These are phyloP conservation scores for Periglandula ipomoeae DNA, from an alignment of 2,329 filamentous ascomycete genomes.

Conservation along the genomic window DNA sequence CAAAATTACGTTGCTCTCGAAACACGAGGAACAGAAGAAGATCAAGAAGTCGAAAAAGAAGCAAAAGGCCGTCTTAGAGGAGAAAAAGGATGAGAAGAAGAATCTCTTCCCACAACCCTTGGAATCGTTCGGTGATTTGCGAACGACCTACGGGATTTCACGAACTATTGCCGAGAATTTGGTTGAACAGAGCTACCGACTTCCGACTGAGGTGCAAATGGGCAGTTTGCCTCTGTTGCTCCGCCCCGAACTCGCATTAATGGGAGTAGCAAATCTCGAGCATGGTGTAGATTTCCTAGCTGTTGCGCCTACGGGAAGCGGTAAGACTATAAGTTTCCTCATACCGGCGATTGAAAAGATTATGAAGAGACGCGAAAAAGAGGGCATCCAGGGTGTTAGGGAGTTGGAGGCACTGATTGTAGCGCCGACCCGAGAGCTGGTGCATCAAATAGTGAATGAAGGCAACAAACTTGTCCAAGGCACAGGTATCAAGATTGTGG, in stretches of 20 bases:
- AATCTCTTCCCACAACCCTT: slow-evolving; percentile 73
- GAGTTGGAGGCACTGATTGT: slow-evolving; percentile 60
- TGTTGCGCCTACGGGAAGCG: slow-evolving; percentile 89
- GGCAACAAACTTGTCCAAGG: slow-evolving; percentile 69
- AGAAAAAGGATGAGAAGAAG: slow-evolving; percentile 44
- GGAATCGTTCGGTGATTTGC: slow-evolving; percentile 64
- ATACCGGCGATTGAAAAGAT: slow-evolving; percentile 78
- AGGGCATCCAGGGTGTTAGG: slow-evolving; percentile 30
- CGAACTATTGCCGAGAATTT: slow-evolving; percentile 69
- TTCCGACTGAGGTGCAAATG: slow-evolving; percentile 92
- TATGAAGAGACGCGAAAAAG: slow-evolving; percentile 43
- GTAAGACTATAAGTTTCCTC: slow-evolving; percentile 89
- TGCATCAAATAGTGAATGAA: slow-evolving; percentile 74
- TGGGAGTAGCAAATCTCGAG: slow-evolving; percentile 25
- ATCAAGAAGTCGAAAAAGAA: slow-evolving; percentile 47
- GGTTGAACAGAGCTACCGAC: slow-evolving; percentile 69
- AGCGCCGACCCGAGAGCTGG: slow-evolving; percentile 71
- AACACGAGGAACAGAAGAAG: slow-evolving; percentile 31
- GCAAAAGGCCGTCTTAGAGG: slow-evolving; percentile 34
- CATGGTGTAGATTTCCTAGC: slow-evolving; percentile 65
- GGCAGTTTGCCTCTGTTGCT: slow-evolving; percentile 74
- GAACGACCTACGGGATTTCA: slow-evolving; percentile 63
- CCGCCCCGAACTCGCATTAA: slow-evolving; percentile 40
- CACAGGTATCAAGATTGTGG: slow-evolving; percentile 69
- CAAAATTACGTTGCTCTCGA: slow-evolving; percentile 70